A percentile compares a stretch with the other conserved stretches of the same genome.
Conservation (phyloP, 257 asterid genomes). For the Ophiorrhiza pumila region DNA sequence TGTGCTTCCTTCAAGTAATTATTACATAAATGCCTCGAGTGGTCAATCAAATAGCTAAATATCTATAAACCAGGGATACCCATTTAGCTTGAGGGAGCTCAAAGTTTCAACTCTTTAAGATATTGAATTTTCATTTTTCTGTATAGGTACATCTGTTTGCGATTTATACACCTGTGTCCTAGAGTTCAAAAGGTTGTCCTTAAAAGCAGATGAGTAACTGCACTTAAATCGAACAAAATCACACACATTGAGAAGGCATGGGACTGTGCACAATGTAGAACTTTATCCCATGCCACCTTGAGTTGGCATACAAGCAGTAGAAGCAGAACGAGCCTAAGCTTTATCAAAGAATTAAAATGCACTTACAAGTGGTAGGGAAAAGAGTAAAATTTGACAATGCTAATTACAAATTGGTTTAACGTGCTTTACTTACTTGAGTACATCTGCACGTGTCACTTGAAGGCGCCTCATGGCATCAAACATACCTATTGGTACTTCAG, state of each 20-base stretch:
- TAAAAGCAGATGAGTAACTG: not conserved
- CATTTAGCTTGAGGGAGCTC: not conserved
- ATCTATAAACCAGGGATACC: not conserved
- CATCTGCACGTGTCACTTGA: slow-evolving; percentile 63
- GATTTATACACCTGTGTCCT: not conserved
- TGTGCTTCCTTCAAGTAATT: not conserved
- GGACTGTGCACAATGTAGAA: not conserved
- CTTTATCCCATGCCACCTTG: not conserved
- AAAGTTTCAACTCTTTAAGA: too few species aligned
- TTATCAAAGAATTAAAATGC: not conserved
- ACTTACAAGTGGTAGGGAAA: not conserved
- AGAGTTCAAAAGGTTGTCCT: not conserved
- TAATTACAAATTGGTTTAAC: not conserved
- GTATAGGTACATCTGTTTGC: too few species aligned
- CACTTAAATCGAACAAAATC: not conserved
- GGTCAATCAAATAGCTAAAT: not conserved
- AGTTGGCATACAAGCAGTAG: not conserved
- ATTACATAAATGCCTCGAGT: not conserved
- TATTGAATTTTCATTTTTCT: too few species aligned
- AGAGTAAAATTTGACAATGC: not conserved
- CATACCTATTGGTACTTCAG: slow-evolving; percentile 33
- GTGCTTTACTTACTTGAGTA: slow-evolving; percentile 51
- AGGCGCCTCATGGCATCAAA: slow-evolving; percentile 59
- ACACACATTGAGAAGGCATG: not conserved
- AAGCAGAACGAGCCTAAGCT: not conserved